phyloP scores from a whole-genome alignment of 805 yeast genomes.

The Teunomyces barrocoloradensis region DNA sequence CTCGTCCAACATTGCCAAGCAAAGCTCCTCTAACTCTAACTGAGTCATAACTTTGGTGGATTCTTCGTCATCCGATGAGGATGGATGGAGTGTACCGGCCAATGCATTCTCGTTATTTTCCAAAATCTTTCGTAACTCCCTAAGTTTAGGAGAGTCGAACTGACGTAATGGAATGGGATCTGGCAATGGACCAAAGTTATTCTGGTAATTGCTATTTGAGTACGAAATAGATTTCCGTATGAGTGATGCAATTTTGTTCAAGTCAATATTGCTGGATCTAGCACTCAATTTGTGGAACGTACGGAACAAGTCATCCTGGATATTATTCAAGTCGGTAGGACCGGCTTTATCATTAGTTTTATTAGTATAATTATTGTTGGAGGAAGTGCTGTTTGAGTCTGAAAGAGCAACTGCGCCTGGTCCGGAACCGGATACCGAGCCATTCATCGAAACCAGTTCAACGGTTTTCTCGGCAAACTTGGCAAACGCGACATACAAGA shows the following conservation, averaged over 20 bases:
- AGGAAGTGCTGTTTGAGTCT: slow-evolving; percentile 1
- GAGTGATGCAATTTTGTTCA: slow-evolving; percentile 42
- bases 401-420: slow-evolving; percentile 1
- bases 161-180: slow-evolving; percentile 65
- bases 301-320: slow-evolving; percentile 19
- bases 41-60: slow-evolving; percentile 31
- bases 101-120: slow-evolving; percentile 30
- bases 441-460: neutral
- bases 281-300: slow-evolving; percentile 15
- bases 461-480: slow-evolving; percentile 46
- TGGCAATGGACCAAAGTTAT: slow-evolving; percentile 72
- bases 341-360: slow-evolving; percentile 7
- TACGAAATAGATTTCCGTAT: slow-evolving; percentile 33
- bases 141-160: slow-evolving; percentile 82
- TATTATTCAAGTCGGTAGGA: slow-evolving; percentile 23
- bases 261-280: slow-evolving; percentile 24
- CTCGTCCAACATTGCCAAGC: slow-evolving; percentile 81
- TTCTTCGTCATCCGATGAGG: slow-evolving; percentile 8
- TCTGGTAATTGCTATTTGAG: slow-evolving; percentile 47
- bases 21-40: slow-evolving; percentile 74
- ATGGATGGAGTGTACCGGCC: slow-evolving; percentile 2
- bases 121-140: slow-evolving; percentile 74
- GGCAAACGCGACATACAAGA: slow-evolving; percentile 81
- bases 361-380: neutral
- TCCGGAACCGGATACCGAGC: neutral